Base-by-base conservation (phyloP, 371 early-diverging fungal genomes). In the Apophysomyces trapeziformis region DNA sequence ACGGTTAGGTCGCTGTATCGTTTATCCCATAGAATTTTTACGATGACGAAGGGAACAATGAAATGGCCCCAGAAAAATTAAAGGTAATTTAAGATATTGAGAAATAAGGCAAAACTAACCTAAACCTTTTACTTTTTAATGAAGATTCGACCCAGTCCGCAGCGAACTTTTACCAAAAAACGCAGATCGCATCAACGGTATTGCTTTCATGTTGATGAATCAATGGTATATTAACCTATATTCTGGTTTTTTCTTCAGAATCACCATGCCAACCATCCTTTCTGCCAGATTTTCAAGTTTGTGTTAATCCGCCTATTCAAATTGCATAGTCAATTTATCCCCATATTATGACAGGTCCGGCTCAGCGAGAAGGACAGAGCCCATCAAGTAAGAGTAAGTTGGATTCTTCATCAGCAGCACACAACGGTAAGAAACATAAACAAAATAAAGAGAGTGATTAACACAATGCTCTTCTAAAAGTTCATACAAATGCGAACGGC, bases 231-330 rank as follows among this genome's bases (percentile, higher is more conserved):
- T 18, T 21, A 18, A 26, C 54, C 11, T 21, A n/a, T n/a, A 21
- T 21, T 21, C 1, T 18, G 8, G 21, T 6, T 21, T 50, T 2
- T 32, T 12, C 6, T 45, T 14, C n/a, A 50, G 54, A 7, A 50
- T 18, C 2, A 50, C 5, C 21, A 50, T 50, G 54, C 54, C 54
- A 4, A 18, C 54, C 9, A 50, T 50, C 21, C 54, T 50, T n/a
- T 50, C 54, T 9, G 54, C 54, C 9, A 50, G 21, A 21, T 50
- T 50, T 21, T 50, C 54, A 21, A 50, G 54, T 50, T 18, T 26
- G 54, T 21, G 21, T 18, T 26, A 50, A 5, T 7, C 21, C 0
- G 0, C 32, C 9, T 21, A 18, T n/a, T 18, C 18, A 7, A 47
- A 47, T 18, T 50, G 9, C 18, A 50, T 21, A 21, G 21, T 8